These are phyloP conservation scores for Penicillium argentinense DNA, from an alignment of 495 filamentous ascomycete genomes.

Conservation along the genomic window DNA sequence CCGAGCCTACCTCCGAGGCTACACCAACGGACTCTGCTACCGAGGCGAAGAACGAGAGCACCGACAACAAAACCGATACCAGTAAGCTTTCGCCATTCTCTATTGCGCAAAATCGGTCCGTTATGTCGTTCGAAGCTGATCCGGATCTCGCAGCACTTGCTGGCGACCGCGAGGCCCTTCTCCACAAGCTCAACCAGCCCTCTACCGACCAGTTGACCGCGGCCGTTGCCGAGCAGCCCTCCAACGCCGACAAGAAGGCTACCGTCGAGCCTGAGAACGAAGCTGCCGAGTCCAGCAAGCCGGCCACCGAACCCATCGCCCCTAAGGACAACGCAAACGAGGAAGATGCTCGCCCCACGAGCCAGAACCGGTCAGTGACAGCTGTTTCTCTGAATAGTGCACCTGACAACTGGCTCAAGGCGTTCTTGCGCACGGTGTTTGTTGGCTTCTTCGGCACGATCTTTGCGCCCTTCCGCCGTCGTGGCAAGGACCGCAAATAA, in stretches of 20 bases:
- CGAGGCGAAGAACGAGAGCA: conserved; percentile 12
- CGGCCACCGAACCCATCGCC: conserved; percentile 11
- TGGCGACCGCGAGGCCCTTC: conserved; percentile 39
- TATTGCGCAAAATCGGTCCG: conserved; percentile 17
- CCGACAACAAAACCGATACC: conserved; percentile 2
- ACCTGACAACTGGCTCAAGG: conserved; percentile 46
- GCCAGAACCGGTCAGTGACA: conserved; percentile 47
- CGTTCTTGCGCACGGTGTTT: conserved; percentile 45
- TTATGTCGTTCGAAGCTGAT: conserved; percentile 37
- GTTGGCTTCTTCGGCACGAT: conserved; percentile 41
- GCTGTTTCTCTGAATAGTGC: conserved; percentile 45
- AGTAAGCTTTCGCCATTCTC: conserved; percentile 27
- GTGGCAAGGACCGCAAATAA: conserved; percentile 34
- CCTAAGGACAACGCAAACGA: conserved; percentile 28
- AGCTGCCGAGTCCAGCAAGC: conserved; percentile 16
- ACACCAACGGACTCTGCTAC: conserved; percentile 11
- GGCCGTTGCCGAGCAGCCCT: conserved; percentile 11
- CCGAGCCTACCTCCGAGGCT: conserved; percentile 13
- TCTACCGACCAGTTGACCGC: conserved; percentile 33
- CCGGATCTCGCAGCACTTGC: conserved; percentile 38
- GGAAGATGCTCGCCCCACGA: conserved; percentile 39
- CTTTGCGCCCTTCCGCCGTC: conserved; percentile 43
- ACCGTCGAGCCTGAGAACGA: conserved; percentile 15
- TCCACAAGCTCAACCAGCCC: conserved; percentile 32
- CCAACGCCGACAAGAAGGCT: conserved; percentile 16